These are phyloP conservation scores for Lodderomyces margitis DNA, from an alignment of 1,139 yeast species.

Conservation along the genomic window DNA sequence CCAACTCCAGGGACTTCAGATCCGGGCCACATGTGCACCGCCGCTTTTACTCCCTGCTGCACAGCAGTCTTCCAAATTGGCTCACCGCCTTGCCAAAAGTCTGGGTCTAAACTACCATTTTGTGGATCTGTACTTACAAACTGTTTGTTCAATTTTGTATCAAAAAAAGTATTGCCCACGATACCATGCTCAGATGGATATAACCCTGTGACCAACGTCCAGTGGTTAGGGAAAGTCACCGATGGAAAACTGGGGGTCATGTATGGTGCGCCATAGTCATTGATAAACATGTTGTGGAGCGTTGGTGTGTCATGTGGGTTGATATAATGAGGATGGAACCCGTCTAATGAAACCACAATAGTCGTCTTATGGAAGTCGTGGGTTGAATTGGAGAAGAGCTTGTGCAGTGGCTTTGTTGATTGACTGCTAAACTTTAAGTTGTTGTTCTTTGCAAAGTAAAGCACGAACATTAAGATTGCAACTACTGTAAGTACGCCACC, in stretches of 20 bases:
- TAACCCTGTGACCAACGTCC: constrained; percentile 85
- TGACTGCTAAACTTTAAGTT: constrained; percentile 48
- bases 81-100: constrained; percentile 83
- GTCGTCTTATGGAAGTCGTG: constrained; percentile 75
- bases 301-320: constrained; percentile 66
- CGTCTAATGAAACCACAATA: constrained; percentile 73
- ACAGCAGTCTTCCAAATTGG: constrained; percentile 83
- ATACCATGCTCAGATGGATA: constrained; percentile 86
- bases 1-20: constrained; percentile 64
- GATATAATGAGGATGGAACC: constrained; percentile 91
- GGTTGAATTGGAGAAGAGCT: constrained; percentile 61
- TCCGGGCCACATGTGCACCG: constrained; percentile 98
- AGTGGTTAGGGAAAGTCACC: constrained; percentile 88
- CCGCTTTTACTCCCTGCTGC: constrained; percentile 61
- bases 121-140: constrained; percentile 65
- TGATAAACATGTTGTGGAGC: constrained; percentile 53
- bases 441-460: constrained; percentile 20
- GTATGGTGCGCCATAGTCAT: constrained; percentile 71
- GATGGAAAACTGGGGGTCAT: constrained; percentile 88
- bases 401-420: constrained; percentile 17
- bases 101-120: constrained; percentile 54
- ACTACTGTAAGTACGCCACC: constrained; percentile 10
- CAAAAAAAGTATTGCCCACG: constrained; percentile 80
- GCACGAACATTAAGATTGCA: constrained; percentile 8
- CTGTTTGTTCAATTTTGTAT: constrained; percentile 51